A percentile compares a stretch with the other conserved stretches of the same genome.
These are phyloP conservation scores for Suhomyces sp. DNA, from an alignment of 805 yeast species.

Conservation along the genomic window DNA sequence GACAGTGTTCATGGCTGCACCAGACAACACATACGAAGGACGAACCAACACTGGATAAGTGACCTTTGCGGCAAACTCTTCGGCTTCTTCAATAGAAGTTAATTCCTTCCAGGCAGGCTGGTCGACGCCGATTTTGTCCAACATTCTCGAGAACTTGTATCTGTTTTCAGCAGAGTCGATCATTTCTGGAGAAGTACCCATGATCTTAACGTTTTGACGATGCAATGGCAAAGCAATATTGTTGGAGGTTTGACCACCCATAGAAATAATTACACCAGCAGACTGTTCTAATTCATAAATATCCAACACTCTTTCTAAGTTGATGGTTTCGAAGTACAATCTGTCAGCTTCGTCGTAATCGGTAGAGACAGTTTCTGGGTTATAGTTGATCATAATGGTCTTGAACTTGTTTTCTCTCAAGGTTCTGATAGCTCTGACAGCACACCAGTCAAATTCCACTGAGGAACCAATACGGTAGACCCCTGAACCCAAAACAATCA, in stretches of 20 bases:
- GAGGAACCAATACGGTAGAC: slow-evolving; percentile 98
- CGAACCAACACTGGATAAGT: slow-evolving; percentile 94
- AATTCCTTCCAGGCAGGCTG: slow-evolving; percentile 99
- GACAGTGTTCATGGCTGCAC: slow-evolving; percentile 99
- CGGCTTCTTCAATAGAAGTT: slow-evolving; percentile 90
- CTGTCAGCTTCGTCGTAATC: slow-evolving; percentile 98
- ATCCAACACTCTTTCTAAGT: slow-evolving; percentile 90
- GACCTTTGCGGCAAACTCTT: slow-evolving; percentile 84
- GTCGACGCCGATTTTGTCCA: slow-evolving; percentile 94
- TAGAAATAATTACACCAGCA: slow-evolving; percentile 87
- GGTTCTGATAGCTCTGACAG: slow-evolving; percentile 94
- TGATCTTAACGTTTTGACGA: slow-evolving; percentile 90
- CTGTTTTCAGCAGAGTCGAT: slow-evolving; percentile 98
- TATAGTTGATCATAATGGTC: slow-evolving; percentile 96
- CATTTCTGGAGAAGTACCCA: slow-evolving; percentile 98
- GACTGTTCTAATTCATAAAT: slow-evolving; percentile 90
- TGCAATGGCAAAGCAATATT: slow-evolving; percentile 91
- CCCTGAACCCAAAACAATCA: slow-evolving; percentile 96
- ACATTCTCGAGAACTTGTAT: slow-evolving; percentile 95
- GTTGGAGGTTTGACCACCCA: slow-evolving; percentile 99
- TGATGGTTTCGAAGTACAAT: slow-evolving; percentile 91
- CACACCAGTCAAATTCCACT: slow-evolving; percentile 99
- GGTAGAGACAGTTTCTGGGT: slow-evolving; percentile 98
- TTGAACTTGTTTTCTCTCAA: slow-evolving; percentile 80
- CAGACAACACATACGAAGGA: slow-evolving; percentile 95